These are phyloP conservation scores for Borovskyia barvae DNA, from an alignment of 208 protist species.

Conservation along the genomic window DNA sequence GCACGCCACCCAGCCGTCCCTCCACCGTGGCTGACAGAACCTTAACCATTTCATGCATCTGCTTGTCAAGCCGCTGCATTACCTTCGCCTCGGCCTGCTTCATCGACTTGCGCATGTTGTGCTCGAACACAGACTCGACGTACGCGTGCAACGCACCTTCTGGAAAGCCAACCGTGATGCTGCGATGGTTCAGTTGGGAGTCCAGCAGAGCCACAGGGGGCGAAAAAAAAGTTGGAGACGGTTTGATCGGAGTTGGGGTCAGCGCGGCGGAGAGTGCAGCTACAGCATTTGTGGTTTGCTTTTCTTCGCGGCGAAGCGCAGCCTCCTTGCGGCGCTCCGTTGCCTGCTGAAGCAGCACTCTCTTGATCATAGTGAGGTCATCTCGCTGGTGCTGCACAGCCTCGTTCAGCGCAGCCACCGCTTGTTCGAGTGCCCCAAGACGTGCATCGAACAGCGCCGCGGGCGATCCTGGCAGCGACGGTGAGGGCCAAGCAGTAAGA, in stretches of 20 bases:
- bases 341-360: constrained; percentile 80
- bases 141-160: constrained; percentile 68
- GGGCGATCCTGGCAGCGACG: too few relatives aligned
- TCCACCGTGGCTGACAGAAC: constrained; percentile 55
- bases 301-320: constrained; percentile 35
- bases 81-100: constrained; percentile 56
- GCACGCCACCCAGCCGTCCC: constrained; percentile 31
- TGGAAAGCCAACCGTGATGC: constrained; percentile 76
- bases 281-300: constrained; percentile 9
- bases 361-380: constrained; percentile 83
- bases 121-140: constrained; percentile 62
- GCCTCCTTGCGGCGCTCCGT: constrained; percentile 52
- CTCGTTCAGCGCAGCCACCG: constrained; percentile 72
- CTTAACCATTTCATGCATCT: constrained; percentile 61
- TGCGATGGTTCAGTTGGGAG: constrained; percentile 42
- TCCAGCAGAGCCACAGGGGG: not conserved
- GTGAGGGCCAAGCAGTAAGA: too few relatives aligned
- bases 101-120: constrained; percentile 54
- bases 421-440: constrained; percentile 61
- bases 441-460: constrained; percentile 36
- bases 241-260: not conserved
- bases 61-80: constrained; percentile 63
- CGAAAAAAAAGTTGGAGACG: not conserved
- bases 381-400: constrained; percentile 81
- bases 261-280: constrained; percentile 1